Evolutionary conservation across 805 yeast genomes (phyloP), one percentile per base, ranked within the genome.

Genomic region (Ogataea kodamae): DNA sequence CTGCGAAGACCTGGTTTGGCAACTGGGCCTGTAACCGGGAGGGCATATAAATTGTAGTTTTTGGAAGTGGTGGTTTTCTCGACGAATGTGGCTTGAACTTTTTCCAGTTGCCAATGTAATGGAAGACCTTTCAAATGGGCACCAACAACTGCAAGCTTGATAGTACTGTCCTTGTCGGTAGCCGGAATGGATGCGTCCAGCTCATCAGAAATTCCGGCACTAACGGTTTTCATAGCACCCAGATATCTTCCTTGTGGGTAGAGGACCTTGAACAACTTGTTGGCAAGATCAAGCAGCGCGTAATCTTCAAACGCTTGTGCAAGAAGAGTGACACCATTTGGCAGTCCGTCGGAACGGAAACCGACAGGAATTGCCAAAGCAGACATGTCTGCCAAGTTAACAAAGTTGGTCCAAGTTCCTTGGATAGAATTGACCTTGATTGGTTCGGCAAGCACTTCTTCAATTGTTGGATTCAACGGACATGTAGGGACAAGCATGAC

Each of bases 361-460:
- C 95, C 96, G 15, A 81, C 83, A 16, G 98, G 97, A 35, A 90
- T 70, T 0, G 97, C 87, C 49, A 90, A 67, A 1, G 96, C 97
- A 22, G 94, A 81, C 67, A 89, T 62, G 54, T 90, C 97, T 3
- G 96, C 95, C 56, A 90, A 72, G 59, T 92, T 90, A 50, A 86
- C 96, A 58, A 92, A 92, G 64, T 90, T 90, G 18, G 97, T 90
- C 81, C 95, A 90, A n/a, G 96, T 88, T 19, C 98, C 98, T 65
- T 92, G 98, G 53, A 70, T 70, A 5, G 97, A 85, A 67, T 90
- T 90, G 50, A 88, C 76, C 28, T 67, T 59, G 18, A 92, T 68
- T 4, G 97, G 97, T 55, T 89, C 96, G 6, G 68, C 62, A 40
- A 67, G 75, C 16, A 90, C 76, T 39, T 82, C 78, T 28, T 68